phyloP scores from a whole-genome alignment of 164 flowering plant genomes.

The Tetracentron sinense region DNA sequence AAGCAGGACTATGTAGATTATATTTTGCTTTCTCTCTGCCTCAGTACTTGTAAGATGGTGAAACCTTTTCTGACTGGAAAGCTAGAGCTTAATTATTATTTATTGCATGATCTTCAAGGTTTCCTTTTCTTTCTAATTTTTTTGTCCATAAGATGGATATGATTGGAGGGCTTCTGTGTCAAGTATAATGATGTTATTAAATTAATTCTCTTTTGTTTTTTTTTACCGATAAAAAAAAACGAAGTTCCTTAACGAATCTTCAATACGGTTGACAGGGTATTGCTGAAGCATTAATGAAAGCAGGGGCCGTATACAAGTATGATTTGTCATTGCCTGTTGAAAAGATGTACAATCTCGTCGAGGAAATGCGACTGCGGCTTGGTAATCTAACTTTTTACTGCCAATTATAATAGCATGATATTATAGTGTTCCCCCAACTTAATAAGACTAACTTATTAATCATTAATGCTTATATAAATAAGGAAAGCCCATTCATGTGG shows the following conservation, averaged over 20 bases:
- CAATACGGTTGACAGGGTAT: slow-evolving; percentile 54
- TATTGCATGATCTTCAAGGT: too few relatives aligned
- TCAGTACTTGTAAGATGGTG: background rate
- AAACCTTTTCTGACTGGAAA: too few relatives aligned
- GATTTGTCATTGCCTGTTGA: slow-evolving; percentile 90
- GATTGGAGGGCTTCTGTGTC: too few relatives aligned
- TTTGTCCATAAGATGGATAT: too few relatives aligned
- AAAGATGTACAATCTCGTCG: slow-evolving; percentile 80
- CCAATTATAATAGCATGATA: background rate
- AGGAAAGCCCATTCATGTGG: background rate
- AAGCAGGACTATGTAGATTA: background rate
- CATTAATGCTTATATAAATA: background rate
- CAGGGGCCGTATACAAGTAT: slow-evolving; percentile 94
- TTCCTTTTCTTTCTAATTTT: too few relatives aligned
- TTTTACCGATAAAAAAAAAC: too few relatives aligned
- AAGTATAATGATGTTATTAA: too few relatives aligned
- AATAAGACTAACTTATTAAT: background rate
- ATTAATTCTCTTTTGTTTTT: too few relatives aligned
- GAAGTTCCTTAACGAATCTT: background rate
- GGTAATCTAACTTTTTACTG: slow-evolving; percentile 36
- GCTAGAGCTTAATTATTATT: too few relatives aligned
- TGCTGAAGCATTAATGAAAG: slow-evolving; percentile 79
- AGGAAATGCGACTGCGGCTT: slow-evolving; percentile 76
- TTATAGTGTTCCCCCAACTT: background rate
- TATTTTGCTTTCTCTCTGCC: background rate